Evolutionary conservation across 495 filamentous ascomycete genomes (phyloP).

Genomic region (Penicillium bialowiezense): DNA sequence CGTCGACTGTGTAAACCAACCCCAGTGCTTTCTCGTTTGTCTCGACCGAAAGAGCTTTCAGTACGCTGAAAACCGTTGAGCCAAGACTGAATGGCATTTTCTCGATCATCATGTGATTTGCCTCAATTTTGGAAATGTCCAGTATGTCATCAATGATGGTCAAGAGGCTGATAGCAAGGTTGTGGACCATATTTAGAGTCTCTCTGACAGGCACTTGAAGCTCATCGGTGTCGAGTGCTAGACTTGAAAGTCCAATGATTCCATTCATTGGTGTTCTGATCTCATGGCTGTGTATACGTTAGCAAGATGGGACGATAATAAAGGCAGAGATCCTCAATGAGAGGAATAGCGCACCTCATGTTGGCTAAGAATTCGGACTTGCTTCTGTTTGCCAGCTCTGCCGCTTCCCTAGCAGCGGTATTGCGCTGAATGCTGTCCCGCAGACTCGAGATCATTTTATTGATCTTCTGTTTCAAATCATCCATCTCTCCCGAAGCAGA

Average conservation of each 20-base stretch:
- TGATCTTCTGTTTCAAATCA: constrained; percentile 91
- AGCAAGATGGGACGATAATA: constrained; percentile 49
- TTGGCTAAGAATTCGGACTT: constrained; percentile 66
- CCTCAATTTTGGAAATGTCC: constrained; percentile 76
- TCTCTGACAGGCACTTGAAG: constrained; percentile 72
- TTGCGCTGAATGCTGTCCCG: constrained; percentile 53
- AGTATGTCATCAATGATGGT: constrained; percentile 86
- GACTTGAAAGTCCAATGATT: constrained; percentile 76
- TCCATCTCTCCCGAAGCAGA: constrained; percentile 96
- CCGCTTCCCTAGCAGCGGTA: constrained; percentile 44
- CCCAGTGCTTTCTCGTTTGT: constrained; percentile 75
- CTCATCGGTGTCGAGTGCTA: constrained; percentile 63
- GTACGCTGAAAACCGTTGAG: constrained; percentile 51
- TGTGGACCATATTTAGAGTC: constrained; percentile 92
- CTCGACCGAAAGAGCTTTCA: constrained; percentile 71
- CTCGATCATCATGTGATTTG: constrained; percentile 75
- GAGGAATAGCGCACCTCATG: constrained; percentile 76
- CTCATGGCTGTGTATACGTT: constrained; percentile 56
- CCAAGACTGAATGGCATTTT: constrained; percentile 62
- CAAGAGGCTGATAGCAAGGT: constrained; percentile 73
- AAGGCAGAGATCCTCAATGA: constrained; percentile 53
- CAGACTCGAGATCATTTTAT: constrained; percentile 88
- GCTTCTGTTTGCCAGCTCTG: constrained; percentile 57
- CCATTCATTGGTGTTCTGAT: constrained; percentile 74
- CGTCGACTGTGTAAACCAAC: constrained; percentile 51